These are phyloP conservation scores for Cutaneotrichosporon spelunceum DNA, from an alignment of 1,284 basidiomycete species.

Conservation along the genomic window DNA sequence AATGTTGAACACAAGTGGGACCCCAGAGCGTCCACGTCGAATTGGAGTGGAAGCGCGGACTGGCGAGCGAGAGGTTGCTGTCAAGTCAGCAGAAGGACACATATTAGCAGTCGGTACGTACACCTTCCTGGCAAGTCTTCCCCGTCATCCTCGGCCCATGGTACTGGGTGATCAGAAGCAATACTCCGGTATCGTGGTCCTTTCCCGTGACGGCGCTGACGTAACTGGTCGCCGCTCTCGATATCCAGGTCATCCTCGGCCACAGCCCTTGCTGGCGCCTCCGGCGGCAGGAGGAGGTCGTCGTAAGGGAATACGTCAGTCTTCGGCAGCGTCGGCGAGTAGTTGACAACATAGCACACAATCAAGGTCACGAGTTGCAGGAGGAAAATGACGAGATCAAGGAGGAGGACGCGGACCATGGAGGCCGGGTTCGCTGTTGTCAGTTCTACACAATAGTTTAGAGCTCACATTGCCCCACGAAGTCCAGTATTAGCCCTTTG, in stretches of 20 bases:
- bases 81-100: neutral
- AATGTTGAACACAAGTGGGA: conserved; percentile 39
- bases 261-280: neutral
- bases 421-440: conserved; percentile 35
- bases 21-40: conserved; percentile 24
- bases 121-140: conserved; percentile 13
- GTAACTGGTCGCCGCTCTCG: conserved; percentile 24
- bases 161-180: conserved; percentile 19
- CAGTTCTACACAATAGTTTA: neutral
- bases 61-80: conserved; percentile 7
- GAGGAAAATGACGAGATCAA: conserved; percentile 41
- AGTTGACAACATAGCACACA: conserved; percentile 38
- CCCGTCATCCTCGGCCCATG: conserved; percentile 38
- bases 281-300: conserved; percentile 41
- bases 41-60: neutral
- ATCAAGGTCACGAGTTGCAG: conserved; percentile 39
- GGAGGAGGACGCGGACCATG: conserved; percentile 36
- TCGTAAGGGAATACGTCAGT: conserved; percentile 36
- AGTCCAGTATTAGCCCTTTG: conserved; percentile 45
- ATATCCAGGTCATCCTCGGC: conserved; percentile 19
- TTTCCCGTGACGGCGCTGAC: conserved; percentile 20
- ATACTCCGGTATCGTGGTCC: conserved; percentile 25
- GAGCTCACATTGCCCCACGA: conserved; percentile 45
- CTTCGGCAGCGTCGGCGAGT: conserved; percentile 23
- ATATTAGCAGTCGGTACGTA: neutral